Conservation (phyloP, 78 protist genomes). For the Dictyostelium intermedium region DNA sequence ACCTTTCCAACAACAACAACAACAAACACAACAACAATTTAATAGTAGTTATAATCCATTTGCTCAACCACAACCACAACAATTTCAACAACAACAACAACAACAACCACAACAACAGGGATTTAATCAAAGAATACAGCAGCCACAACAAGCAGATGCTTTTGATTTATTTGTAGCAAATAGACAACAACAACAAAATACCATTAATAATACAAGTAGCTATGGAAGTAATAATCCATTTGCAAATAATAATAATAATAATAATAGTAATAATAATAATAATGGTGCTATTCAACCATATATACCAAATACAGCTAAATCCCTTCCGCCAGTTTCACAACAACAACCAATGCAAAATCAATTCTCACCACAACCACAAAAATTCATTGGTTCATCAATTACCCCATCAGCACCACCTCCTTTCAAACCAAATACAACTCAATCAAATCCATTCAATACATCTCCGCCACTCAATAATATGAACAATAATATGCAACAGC, state of each 20-base stretch:
- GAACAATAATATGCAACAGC: constrained; percentile 6
- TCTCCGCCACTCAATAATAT: background rate
- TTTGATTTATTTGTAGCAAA: background rate
- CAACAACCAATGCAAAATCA: background rate
- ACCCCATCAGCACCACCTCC: constrained; percentile 3
- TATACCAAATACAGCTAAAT: background rate
- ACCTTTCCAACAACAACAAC: constrained; percentile 20
- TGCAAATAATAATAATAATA: background rate
- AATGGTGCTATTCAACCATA: background rate
- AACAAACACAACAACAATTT: background rate
- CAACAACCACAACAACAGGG: constrained; percentile 2
- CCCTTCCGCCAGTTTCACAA: constrained; percentile 7
- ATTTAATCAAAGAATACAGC: background rate
- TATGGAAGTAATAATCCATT: background rate
- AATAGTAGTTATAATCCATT: background rate
- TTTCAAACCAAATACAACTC: background rate
- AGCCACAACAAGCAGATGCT: background rate
- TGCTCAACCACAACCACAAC: constrained; percentile 5
- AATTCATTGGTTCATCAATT: background rate
- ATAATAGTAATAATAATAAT: background rate
- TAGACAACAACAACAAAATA: background rate
- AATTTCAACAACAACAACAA: background rate
- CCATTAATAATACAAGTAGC: background rate
- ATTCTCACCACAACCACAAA: background rate
- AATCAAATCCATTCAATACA: background rate